These are phyloP conservation scores for Glaciozyma antarctica DNA, from an alignment of 768 basidiomycete genomes.

Conservation along the genomic window DNA sequence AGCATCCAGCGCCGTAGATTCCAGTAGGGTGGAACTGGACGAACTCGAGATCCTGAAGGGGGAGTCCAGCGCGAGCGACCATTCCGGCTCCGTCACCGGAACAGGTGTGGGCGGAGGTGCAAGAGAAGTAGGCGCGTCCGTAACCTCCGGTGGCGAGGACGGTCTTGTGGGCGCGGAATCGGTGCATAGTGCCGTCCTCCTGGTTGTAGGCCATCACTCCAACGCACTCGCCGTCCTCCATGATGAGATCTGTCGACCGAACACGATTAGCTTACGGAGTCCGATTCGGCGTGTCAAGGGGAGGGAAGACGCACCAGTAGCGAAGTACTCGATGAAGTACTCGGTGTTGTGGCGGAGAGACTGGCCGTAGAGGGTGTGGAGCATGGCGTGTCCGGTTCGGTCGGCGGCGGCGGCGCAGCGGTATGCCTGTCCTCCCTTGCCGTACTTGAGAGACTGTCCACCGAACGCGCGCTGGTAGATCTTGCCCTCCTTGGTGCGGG, in stretches of 20 bases:
- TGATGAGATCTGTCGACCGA: slow-evolving; percentile 68
- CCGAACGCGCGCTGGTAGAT: slow-evolving; percentile 99
- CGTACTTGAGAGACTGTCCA: slow-evolving; percentile 90
- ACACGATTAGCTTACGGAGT: background rate
- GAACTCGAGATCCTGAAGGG: slow-evolving; percentile 93
- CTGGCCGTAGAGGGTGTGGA: slow-evolving; percentile 98
- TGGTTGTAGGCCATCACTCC: slow-evolving; percentile 98
- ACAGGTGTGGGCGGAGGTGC: slow-evolving; percentile 97
- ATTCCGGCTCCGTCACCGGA: slow-evolving; percentile 98
- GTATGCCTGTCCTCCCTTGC: slow-evolving; percentile 98
- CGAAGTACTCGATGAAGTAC: slow-evolving; percentile 99
- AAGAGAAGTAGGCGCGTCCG: slow-evolving; percentile 95
- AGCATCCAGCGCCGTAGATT: slow-evolving; percentile 97
- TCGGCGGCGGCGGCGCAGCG: slow-evolving; percentile 98
- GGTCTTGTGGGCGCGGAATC: slow-evolving; percentile 96
- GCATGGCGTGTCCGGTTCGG: slow-evolving; percentile 93
- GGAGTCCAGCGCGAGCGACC: slow-evolving; percentile 91
- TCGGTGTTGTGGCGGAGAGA: slow-evolving; percentile 98
- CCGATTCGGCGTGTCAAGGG: background rate
- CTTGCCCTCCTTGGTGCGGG: slow-evolving; percentile 94
- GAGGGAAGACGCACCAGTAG: slow-evolving; percentile 38
- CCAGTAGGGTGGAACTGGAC: slow-evolving; percentile 99
- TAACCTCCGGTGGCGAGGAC: slow-evolving; percentile 97
- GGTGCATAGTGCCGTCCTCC: slow-evolving; percentile 98
- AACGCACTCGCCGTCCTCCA: slow-evolving; percentile 97